Base-by-base conservation (phyloP, 2,329 filamentous ascomycete genomes). In the Lasiodiplodia theobromae region DNA sequence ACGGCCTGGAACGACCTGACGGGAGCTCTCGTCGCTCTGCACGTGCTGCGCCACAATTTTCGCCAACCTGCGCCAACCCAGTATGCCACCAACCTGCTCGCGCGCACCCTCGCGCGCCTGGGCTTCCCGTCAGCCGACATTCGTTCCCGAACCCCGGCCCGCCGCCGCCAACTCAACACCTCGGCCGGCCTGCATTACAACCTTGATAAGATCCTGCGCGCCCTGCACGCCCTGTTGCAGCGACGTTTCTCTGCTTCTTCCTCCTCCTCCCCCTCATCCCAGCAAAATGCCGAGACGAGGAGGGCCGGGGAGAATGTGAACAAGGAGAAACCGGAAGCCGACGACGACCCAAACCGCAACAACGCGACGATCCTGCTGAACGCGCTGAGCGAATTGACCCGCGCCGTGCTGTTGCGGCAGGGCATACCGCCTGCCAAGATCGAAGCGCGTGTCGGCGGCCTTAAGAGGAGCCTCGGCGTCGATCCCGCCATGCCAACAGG, bases 1-100 rank as follows among this genome's bases (percentile, higher is more conserved):
- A 76, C 75, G 69, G 77, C 74, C 52, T 72, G 70, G 23, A 70
- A 74, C 34, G 77, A 80, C 66, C 69, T 79, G 1, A 69, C 74
- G 16, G 78, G 78, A n/a, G 74, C 75, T 5, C 74, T 80, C 10
- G 70, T 79, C 18, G 74, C 77, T n/a, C 58, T 79, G 31, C 76
- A 79, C 67, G 72, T 75, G 11, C 62, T 80, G 5, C 71, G 72
- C 10, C 69, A 73, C 4, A 57, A 70, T 0, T 74, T 79, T 4
- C 49, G 67, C 70, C 53, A 73, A 79, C 23, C 72, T 72, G n/a
- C 21, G 31, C 77, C 77, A 5, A 73, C 73, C 0, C 65, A 71
- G 21, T 71, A 74, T 23, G 68, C 70, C 16, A 70, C 64, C 1
- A 40, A 68, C 7, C 74, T 76, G n/a, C 16, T 80, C 25, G 71